phyloP scores from a whole-genome alignment of 2,329 filamentous ascomycete genomes.

The Colletotrichum gloeosporioides region DNA sequence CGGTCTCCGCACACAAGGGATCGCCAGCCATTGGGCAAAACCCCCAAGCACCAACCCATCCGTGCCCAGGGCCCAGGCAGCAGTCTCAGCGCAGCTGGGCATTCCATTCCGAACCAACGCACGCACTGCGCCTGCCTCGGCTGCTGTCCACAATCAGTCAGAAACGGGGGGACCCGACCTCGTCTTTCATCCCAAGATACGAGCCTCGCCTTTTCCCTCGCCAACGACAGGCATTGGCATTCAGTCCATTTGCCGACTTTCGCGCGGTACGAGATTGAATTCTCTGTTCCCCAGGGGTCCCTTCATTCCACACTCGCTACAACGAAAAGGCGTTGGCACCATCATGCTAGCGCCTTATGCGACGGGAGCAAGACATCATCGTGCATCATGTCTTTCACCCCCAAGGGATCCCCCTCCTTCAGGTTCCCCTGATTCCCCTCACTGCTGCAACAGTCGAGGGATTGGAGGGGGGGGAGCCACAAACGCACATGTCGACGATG shows the following conservation, averaged over 20 bases:
- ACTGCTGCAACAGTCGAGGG: background rate
- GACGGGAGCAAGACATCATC: slow-evolving; percentile 1
- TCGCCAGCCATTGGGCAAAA: background rate
- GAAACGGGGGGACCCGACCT: background rate
- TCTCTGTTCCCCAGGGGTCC: background rate
- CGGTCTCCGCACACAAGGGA: background rate
- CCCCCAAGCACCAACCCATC: background rate
- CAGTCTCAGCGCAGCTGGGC: background rate
- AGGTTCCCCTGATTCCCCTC: background rate
- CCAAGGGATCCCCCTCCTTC: background rate
- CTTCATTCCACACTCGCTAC: background rate
- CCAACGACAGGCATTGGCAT: background rate
- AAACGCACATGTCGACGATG: background rate
- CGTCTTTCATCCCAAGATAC: background rate
- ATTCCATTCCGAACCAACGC: background rate
- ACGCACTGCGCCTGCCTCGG: background rate
- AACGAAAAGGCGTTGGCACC: background rate
- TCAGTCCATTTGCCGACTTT: background rate
- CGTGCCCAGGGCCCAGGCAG: background rate
- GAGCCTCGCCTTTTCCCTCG: background rate
- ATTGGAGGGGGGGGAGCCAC: background rate
- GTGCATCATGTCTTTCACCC: background rate
- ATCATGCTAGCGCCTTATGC: background rate
- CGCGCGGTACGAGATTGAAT: background rate
- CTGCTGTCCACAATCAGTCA: background rate